Evolutionary conservation across 2,329 filamentous ascomycete species (phyloP).

Genomic region (Pyrenophora teres): DNA sequence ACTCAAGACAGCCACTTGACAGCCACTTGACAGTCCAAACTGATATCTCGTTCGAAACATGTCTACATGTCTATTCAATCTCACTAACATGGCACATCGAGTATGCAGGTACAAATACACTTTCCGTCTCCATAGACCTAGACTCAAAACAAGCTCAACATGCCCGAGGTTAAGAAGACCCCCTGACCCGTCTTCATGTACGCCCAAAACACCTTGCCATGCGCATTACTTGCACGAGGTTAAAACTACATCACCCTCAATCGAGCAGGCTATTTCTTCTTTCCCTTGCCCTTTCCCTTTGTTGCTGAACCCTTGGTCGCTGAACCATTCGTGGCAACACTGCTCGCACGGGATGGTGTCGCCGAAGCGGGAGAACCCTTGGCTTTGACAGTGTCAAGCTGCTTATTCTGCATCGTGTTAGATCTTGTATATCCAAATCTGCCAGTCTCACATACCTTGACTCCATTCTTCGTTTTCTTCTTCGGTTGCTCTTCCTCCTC

Average conservation of each 20-base stretch:
- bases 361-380: constrained; percentile 74
- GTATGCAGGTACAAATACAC: background rate
- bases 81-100: background rate
- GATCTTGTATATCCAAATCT: background rate
- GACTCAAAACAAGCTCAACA: constrained; percentile 1
- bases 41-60: background rate
- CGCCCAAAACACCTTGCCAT: constrained; percentile 9
- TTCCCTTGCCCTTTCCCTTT: constrained; percentile 56
- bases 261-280: constrained; percentile 50
- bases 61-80: background rate
- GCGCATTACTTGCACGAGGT: background rate
- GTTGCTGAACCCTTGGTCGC: constrained; percentile 58
- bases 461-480: constrained; percentile 90
- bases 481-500: constrained; percentile 80
- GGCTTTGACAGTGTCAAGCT: constrained; percentile 84
- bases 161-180: background rate
- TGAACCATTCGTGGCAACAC: constrained; percentile 77
- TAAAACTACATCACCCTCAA: background rate
- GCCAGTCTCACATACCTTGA: constrained; percentile 68
- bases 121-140: background rate
- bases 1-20: background rate
- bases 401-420: constrained; percentile 74
- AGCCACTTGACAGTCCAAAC: too few relatives aligned
- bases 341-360: constrained; percentile 81
- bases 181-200: background rate